Evolutionary conservation across 257 asterid genomes (phyloP).

Genomic region (Solanum commersonii): DNA sequence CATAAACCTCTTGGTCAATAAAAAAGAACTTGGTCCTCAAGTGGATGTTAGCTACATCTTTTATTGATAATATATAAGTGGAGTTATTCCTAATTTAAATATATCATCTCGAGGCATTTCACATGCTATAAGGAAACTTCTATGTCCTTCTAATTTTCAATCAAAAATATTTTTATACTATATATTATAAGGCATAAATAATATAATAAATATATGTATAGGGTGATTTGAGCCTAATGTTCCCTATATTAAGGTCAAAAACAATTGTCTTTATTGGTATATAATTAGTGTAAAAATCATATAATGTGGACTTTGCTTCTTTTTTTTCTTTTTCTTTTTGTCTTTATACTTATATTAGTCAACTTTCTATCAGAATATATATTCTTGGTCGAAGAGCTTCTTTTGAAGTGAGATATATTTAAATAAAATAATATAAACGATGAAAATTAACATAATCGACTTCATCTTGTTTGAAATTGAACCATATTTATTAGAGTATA

Average conservation of each 20-base stretch:
- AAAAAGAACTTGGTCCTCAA: not conserved
- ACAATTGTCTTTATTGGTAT: not conserved
- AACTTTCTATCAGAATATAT: not conserved
- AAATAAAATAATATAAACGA: not conserved
- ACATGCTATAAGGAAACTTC: conserved; percentile 11
- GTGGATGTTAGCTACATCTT: not conserved
- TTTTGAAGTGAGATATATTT: not conserved
- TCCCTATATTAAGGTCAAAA: not conserved
- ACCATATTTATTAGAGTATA: accelerated
- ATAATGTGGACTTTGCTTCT: not conserved
- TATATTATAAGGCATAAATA: not conserved
- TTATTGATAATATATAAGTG: not conserved
- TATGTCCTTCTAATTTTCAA: not conserved
- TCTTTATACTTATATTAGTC: not conserved
- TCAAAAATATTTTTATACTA: not conserved
- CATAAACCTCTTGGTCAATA: not conserved
- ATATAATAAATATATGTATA: not conserved
- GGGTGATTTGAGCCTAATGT: not conserved
- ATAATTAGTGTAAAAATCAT: not conserved
- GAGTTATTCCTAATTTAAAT: conserved; percentile 7
- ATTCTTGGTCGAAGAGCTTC: not conserved
- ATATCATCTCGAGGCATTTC: conserved; percentile 21
- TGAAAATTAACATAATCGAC: not conserved
- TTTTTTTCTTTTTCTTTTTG: not conserved
- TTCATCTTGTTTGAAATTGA: not conserved